Evolutionary conservation across 1,139 yeast species (phyloP), one percentile per base, ranked within the genome.

Genomic region (Taphrina pruni): DNA sequence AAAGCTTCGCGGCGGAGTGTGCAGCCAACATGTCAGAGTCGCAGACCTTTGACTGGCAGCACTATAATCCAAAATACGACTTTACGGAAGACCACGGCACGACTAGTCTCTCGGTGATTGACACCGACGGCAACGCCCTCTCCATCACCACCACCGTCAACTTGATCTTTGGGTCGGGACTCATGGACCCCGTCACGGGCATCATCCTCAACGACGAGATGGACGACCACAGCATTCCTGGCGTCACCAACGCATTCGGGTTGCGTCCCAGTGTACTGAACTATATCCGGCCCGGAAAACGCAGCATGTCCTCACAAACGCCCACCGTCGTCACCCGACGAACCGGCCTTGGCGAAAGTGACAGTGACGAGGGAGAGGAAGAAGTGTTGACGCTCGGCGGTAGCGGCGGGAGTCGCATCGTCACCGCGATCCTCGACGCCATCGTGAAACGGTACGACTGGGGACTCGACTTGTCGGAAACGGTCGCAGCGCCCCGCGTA

Each of bases 321-420:
- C 98, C 98, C 80, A 86, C 95, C 93, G 86, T 76, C 91, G 89
- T 74, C 6, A 84, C 93, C 2, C 32, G 32, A 26, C 32, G 32
- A 2, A 26, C 4, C 32, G 4, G 32, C 4, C 32, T 1, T 4
- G 32, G 32, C 32, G 32, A 26, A 26, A 4, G 4, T 26, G 32
- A n/a, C n/a, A n/a, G n/a, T n/a, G n/a, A n/a, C n/a, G n/a, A n/a
- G n/a, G n/a, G n/a, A 21, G 97, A 92, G 76, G 74, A 81, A 56
- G 82, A 88, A 46, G 86, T 90, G 0, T 77, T 90, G 58, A 84
- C 89, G 2, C 84, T 93, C 72, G 98, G 98, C 0, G 96, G 97
- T 0, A 95, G 98, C 0, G 98, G 99, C 8, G 98, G 98, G 0
- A 88, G 96, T 17, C 82, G 96, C 71, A 94, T 94, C 67, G 83